Percentiles rank a stretch among this genome's conserved stretches.
Evolutionary conservation across 768 basidiomycete species (phyloP).

Genomic region (Leccinum subgranulosum): DNA sequence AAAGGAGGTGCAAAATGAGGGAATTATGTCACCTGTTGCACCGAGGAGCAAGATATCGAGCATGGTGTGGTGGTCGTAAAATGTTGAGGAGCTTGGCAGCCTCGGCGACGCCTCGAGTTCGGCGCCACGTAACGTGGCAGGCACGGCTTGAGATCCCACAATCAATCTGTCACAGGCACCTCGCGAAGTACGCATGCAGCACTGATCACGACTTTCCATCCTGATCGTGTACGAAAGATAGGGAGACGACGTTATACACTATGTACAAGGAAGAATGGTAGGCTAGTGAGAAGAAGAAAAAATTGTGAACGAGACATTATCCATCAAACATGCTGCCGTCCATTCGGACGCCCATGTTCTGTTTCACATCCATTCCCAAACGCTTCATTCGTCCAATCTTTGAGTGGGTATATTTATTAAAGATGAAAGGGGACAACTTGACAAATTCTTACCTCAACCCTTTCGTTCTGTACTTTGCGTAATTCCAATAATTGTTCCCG

Average conservation of each 20-base stretch:
- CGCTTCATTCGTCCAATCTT: slow-evolving; percentile 82
- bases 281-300: neutral
- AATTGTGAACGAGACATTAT: slow-evolving; percentile 8
- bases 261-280: neutral
- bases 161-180: neutral
- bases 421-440: neutral
- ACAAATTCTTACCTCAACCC: slow-evolving; percentile 58
- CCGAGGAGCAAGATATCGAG: slow-evolving; percentile 67
- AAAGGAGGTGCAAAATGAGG: neutral
- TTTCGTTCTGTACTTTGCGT: slow-evolving; percentile 80
- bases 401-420: neutral
- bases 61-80: slow-evolving; percentile 31
- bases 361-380: slow-evolving; percentile 84
- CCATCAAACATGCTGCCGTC: slow-evolving; percentile 64
- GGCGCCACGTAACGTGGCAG: slow-evolving; percentile 6
- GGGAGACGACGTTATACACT: neutral
- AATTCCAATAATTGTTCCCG: slow-evolving; percentile 81
- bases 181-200: slow-evolving; percentile 13
- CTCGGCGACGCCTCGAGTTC: neutral
- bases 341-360: slow-evolving; percentile 85
- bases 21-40: slow-evolving; percentile 47
- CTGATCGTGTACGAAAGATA: slow-evolving; percentile 1
- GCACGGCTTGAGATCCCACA: neutral
- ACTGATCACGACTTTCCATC: neutral
- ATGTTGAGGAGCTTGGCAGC: slow-evolving; percentile 8